Evolutionary conservation across 495 filamentous ascomycete genomes (phyloP), one percentile per base, ranked within the genome.

Genomic region (Chaetomium fimeti): DNA sequence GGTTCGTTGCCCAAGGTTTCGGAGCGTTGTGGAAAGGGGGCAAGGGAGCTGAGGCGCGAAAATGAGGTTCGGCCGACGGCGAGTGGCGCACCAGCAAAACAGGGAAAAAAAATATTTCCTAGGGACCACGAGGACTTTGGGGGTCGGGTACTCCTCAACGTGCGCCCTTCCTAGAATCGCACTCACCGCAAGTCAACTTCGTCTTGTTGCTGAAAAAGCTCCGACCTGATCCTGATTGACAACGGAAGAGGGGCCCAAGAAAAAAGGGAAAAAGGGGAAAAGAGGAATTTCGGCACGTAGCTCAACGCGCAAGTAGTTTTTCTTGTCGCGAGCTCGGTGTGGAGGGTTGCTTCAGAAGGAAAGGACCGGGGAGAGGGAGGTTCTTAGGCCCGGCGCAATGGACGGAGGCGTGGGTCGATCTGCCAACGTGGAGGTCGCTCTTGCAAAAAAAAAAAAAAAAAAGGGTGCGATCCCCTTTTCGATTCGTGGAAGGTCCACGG

Each of bases 401-500:
- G 68, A 67, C 66, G 66, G 69, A 27, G 64, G 52, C 70, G 70
- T 74, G 73, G 73, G 70, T 74, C 72, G 73, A 74, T 74, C 73
- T 62, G 69, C 69, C 65, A 65, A 68, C 69, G 63, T 63, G 65
- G 64, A 66, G 53, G 47, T 65, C 24, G 56, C 47, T 60, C 63
- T 61, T 63, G 57, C 62, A 57, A 52, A 54, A 57, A 22, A 49
- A 38, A 57, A 24, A 52, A 38, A 57, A 22, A 49, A 38, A 57
- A 24, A 52, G 36, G 45, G 54, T 67, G 59, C 69, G 65, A 60
- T 66, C 71, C 55, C 64, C 65, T 68, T 73, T 71, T 66, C 57
- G 66, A 62, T 60, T 60, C 52, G 56, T 62, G 60, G 55, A 60
- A 58, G 42, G 54, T 48, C 61, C 61, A 66, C 48, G 61, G 56